Base-by-base conservation (phyloP, 441 rosid species). In the Erodium moschatum region DNA sequence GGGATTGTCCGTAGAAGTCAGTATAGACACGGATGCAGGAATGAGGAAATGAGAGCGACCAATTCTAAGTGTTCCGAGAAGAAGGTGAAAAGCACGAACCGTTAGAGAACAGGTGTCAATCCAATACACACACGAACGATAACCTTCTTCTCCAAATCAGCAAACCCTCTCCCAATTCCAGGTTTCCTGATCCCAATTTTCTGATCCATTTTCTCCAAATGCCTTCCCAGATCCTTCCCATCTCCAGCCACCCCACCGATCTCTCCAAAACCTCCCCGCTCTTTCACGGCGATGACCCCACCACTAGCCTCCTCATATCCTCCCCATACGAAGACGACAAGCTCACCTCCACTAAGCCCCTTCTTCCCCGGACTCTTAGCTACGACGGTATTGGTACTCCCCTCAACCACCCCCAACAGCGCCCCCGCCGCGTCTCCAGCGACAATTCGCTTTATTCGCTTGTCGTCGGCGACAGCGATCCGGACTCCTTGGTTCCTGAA, bases 401-500 rank as follows among this genome's bases (percentile, higher is more conserved):
- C 58, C 19, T 0, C n/a, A 9, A 44, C 58, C 58, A 50, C 58
- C 58, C 13, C 5, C 58, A 48, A 9, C 54, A 50, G 58, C 58
- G 19, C 58, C 16, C 5, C 58, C 18, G 16, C 58, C 58, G 58
- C 6, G 12, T 13, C 58, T 16, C 58, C 58, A 50, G 58, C 19
- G 58, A 50, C 6, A 50, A 50, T 15, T n/a, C 58, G 19, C 16
- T 50, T 4, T 5, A 13, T 13, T 50, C 58, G 58, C 19, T 50
- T 15, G 58, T 50, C 18, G 56, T 12, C 6, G 56, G 11, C 56
- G 56, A n/a, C 56, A 15, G 6, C 58, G 58, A 50, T 13, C 16
- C 16, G 7, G 18, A 15, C 18, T 50, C 58, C 18, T 3, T 50
- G 18, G 58, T 12, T 15, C 19, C 58, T 15, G 89, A 85, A 50